Evolutionary conservation across 2,329 filamentous ascomycete genomes (phyloP).

Genomic region (Plectosphaerella plurivora): DNA sequence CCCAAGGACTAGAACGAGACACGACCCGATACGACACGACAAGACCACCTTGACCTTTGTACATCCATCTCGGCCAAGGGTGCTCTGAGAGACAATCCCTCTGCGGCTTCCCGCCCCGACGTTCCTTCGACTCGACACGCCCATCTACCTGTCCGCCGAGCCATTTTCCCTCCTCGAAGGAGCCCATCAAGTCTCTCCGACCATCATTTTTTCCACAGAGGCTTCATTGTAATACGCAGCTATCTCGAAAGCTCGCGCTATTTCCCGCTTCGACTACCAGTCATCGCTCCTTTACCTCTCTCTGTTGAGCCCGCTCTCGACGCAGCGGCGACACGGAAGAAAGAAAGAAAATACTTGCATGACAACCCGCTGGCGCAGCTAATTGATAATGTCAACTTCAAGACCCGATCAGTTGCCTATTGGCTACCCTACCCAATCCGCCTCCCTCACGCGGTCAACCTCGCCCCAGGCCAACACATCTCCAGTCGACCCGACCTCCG

Average conservation of each 20-base stretch:
- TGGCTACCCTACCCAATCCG: slow-evolving; percentile 70
- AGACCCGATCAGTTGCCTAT: slow-evolving; percentile 84
- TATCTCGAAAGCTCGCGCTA: slow-evolving; percentile 5
- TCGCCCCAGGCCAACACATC: slow-evolving; percentile 79
- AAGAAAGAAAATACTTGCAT: slow-evolving; percentile 24
- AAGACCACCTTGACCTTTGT: too few species aligned
- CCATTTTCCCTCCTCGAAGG: not conserved
- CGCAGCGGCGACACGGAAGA: not conserved
- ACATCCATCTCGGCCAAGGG: too few species aligned
- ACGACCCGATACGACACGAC: too few species aligned
- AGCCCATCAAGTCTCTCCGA: not conserved
- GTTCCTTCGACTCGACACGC: slow-evolving; percentile 13
- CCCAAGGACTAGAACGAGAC: too few species aligned
- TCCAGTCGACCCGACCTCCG: slow-evolving; percentile 67
- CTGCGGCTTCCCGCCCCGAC: slow-evolving; percentile 8
- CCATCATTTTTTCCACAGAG: slow-evolving; percentile 5
- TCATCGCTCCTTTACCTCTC: not conserved
- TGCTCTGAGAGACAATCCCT: slow-evolving; percentile 1
- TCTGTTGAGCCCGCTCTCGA: not conserved
- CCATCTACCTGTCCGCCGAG: not conserved
- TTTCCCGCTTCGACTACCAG: not conserved
- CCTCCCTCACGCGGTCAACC: slow-evolving; percentile 66
- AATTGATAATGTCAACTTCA: slow-evolving; percentile 92
- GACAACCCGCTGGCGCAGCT: slow-evolving; percentile 46
- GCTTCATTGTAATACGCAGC: slow-evolving; percentile 13